These are phyloP conservation scores for Ogataea minuta DNA, from an alignment of 805 yeast genomes.

Conservation along the genomic window DNA sequence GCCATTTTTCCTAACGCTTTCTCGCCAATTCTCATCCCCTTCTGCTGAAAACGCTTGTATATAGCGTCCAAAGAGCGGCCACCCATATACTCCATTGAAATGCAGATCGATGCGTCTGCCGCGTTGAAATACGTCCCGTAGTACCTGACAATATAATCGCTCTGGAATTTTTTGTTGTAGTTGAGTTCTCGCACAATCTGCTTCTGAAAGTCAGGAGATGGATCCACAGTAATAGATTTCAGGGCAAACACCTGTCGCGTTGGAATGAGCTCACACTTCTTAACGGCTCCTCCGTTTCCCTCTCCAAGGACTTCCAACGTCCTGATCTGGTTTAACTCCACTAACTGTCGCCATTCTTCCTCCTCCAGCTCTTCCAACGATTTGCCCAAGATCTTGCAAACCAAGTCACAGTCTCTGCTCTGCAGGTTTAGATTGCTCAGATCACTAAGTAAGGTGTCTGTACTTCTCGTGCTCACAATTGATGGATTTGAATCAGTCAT, in stretches of 20 bases:
- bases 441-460: conserved; percentile 12
- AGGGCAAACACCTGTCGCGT: conserved; percentile 74
- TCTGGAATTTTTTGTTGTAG: conserved; percentile 77
- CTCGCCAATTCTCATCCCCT: conserved; percentile 89
- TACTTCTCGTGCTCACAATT: conserved; percentile 7
- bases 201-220: conserved; percentile 82
- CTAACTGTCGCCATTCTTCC: conserved; percentile 68
- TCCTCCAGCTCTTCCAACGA: conserved; percentile 52
- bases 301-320: conserved; percentile 81
- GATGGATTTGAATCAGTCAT: conserved; percentile 8
- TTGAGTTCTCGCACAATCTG: conserved; percentile 90
- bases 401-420: conserved; percentile 1
- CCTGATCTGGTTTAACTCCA: conserved; percentile 57
- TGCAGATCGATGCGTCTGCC: conserved; percentile 75
- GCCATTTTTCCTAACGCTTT: conserved; percentile 90
- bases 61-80: conserved; percentile 89
- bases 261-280: conserved; percentile 63
- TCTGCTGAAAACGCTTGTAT: conserved; percentile 68
- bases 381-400: conserved; percentile 1
- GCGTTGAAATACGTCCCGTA: conserved; percentile 88
- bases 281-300: conserved; percentile 91
- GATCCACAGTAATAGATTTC: conserved; percentile 69
- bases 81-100: conserved; percentile 97
- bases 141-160: conserved; percentile 84
- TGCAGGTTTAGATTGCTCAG: conserved; percentile 9